Conservation (phyloP, 2,329 filamentous ascomycete genomes). For the Trichoderma gracile region DNA sequence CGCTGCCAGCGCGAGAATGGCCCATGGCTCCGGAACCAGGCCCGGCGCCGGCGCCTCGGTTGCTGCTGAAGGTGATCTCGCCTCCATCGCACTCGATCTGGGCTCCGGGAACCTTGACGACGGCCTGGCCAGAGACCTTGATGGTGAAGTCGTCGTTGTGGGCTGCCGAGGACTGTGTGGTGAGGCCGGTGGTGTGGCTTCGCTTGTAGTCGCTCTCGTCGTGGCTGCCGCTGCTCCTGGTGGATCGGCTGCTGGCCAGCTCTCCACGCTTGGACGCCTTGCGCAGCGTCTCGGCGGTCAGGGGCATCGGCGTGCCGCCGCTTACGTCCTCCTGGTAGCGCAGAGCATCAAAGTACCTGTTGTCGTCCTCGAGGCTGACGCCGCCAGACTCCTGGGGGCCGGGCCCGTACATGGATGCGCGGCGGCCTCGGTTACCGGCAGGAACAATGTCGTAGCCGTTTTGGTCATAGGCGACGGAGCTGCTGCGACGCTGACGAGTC, state of each 20-base stretch:
- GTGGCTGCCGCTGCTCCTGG: constrained; percentile 59
- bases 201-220: constrained; percentile 65
- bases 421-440: constrained; percentile 39
- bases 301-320: constrained; percentile 47
- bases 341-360: constrained; percentile 43
- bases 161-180: constrained; percentile 51
- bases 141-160: constrained; percentile 62
- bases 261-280: constrained; percentile 50
- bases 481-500: constrained; percentile 40
- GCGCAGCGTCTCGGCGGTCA: constrained; percentile 59
- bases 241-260: constrained; percentile 56
- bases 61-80: constrained; percentile 57
- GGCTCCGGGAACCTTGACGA: constrained; percentile 56
- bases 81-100: constrained; percentile 63
- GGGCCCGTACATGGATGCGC: constrained; percentile 46
- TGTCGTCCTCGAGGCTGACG: constrained; percentile 41
- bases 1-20: constrained; percentile 49
- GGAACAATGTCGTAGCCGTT: constrained; percentile 45
- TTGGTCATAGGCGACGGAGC: constrained; percentile 43
- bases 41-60: constrained; percentile 29
- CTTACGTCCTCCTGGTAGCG: constrained; percentile 56
- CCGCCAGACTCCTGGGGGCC: constrained; percentile 39
- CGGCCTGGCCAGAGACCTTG: constrained; percentile 57
- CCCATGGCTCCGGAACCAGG: constrained; percentile 23
- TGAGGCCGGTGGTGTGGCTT: constrained; percentile 60